A percentile compares a stretch with the other conserved stretches of the same genome.
Evolutionary conservation across 768 basidiomycete species (phyloP).

Genomic region (Butyriboletus loyo): DNA sequence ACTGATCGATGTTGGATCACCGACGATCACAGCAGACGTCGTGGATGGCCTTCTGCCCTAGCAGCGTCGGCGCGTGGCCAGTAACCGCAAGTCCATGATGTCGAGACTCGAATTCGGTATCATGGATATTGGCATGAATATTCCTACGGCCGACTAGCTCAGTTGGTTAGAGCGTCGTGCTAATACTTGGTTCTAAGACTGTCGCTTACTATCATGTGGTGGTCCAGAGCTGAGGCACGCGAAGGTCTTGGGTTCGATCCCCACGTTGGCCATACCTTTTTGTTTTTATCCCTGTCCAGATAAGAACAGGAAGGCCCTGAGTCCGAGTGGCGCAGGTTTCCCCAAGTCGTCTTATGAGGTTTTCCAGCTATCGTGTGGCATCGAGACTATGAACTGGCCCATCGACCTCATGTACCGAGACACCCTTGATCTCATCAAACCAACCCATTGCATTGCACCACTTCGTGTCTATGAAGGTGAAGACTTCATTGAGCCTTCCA

Average conservation of each 20-base stretch:
- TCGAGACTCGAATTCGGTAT: neutral
- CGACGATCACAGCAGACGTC: neutral
- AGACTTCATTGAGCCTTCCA: too few species aligned
- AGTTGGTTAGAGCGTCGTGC: slow-evolving; percentile 93
- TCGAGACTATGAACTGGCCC: too few species aligned
- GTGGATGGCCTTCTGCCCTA: neutral
- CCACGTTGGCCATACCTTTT: slow-evolving; percentile 60
- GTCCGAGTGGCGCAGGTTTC: too few species aligned
- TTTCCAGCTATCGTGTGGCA: too few species aligned
- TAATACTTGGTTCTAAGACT: slow-evolving; percentile 35
- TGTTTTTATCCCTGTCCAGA: neutral
- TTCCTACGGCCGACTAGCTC: slow-evolving; percentile 87
- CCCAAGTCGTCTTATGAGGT: too few species aligned
- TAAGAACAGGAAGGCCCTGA: too few species aligned
- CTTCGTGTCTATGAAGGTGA: too few species aligned
- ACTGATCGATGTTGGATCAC: neutral
- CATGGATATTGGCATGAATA: too few species aligned
- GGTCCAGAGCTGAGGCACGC: slow-evolving; percentile 35
- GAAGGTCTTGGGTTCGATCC: slow-evolving; percentile 82
- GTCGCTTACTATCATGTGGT: neutral
- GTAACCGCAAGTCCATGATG: neutral
- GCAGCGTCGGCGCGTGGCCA: too few species aligned
- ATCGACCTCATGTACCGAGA: too few species aligned
- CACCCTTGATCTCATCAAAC: too few species aligned
- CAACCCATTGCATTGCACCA: too few species aligned